These are phyloP conservation scores for Monotropa hypopitys DNA, from an alignment of 179 eudicot species.

Conservation along the genomic window DNA sequence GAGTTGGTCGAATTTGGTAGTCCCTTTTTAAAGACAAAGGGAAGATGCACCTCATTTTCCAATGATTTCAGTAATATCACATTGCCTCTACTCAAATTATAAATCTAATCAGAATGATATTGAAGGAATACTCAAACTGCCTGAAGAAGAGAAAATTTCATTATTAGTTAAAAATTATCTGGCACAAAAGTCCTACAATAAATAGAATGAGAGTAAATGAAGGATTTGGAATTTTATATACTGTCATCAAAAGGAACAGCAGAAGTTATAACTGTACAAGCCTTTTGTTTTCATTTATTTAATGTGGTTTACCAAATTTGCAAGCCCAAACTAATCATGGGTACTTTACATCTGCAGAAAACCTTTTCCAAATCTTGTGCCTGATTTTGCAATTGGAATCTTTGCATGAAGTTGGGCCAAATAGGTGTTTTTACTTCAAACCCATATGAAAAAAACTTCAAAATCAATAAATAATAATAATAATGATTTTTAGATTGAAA, in stretches of 20 bases:
- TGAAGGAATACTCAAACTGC: constrained; percentile 2
- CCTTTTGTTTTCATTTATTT: constrained; percentile 14
- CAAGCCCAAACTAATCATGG: constrained; percentile 17
- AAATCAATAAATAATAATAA: background rate
- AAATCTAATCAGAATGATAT: background rate
- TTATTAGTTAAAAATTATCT: constrained; percentile 6
- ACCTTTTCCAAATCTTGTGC: constrained; percentile 17
- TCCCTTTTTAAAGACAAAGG: background rate
- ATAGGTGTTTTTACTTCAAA: background rate
- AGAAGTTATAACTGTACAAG: constrained; percentile 15
- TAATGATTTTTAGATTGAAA: background rate
- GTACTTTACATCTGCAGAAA: constrained; percentile 14
- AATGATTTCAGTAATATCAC: background rate
- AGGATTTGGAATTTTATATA: constrained; percentile 6
- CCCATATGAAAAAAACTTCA: background rate
- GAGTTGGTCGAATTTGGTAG: constrained; percentile 20
- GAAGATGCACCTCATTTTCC: constrained; percentile 9
- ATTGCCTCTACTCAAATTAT: background rate
- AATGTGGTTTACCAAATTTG: constrained; percentile 16
- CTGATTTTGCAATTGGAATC: constrained; percentile 25
- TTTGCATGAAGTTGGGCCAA: constrained; percentile 10
- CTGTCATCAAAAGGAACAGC: constrained; percentile 14
- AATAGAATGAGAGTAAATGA: constrained; percentile 10
- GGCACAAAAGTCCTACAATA: constrained; percentile 5
- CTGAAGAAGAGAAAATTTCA: constrained; percentile 11